These are phyloP conservation scores for Leccinellum luteum DNA, from an alignment of 768 basidiomycete genomes.

Conservation along the genomic window DNA sequence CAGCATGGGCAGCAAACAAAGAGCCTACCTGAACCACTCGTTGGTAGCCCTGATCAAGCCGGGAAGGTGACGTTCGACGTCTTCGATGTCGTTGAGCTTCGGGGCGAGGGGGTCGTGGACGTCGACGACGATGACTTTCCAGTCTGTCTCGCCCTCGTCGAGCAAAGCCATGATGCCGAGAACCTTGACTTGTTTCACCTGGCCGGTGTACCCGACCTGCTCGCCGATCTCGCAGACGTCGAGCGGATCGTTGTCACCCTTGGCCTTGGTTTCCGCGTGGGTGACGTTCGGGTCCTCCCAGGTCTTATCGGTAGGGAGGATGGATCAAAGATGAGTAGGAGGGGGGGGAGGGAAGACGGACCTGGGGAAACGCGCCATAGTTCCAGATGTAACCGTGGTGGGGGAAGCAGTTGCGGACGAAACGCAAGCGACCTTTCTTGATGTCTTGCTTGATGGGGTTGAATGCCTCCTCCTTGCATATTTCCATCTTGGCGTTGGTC, in stretches of 20 bases:
- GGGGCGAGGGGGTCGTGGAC: conserved; percentile 92
- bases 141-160: conserved; percentile 99
- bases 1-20: background rate
- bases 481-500: conserved; percentile 99
- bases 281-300: conserved; percentile 91
- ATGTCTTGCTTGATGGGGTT: conserved; percentile 99
- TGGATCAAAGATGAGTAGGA: no score
- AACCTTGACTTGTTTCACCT: conserved; percentile 99
- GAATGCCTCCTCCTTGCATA: conserved; percentile 96
- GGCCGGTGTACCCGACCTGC: conserved; percentile 94
- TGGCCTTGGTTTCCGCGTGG: conserved; percentile 97
- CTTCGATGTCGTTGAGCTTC: conserved; percentile 98
- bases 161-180: conserved; percentile 99
- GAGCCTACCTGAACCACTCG: conserved; percentile 90
- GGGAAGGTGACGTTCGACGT: conserved; percentile 96
- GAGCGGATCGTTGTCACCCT: conserved; percentile 98
- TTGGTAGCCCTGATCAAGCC: conserved; percentile 96
- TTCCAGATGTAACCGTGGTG: conserved; percentile 99
- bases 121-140: conserved; percentile 99
- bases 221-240: conserved; percentile 99
- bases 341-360: conserved; percentile 38
- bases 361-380: conserved; percentile 99
- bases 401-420: conserved; percentile 99
- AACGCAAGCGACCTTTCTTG: conserved; percentile 95
- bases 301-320: conserved; percentile 51